Evolutionary conservation across 2,329 filamentous ascomycete genomes (phyloP).

Genomic region (Myriosclerotinia curreyana): DNA sequence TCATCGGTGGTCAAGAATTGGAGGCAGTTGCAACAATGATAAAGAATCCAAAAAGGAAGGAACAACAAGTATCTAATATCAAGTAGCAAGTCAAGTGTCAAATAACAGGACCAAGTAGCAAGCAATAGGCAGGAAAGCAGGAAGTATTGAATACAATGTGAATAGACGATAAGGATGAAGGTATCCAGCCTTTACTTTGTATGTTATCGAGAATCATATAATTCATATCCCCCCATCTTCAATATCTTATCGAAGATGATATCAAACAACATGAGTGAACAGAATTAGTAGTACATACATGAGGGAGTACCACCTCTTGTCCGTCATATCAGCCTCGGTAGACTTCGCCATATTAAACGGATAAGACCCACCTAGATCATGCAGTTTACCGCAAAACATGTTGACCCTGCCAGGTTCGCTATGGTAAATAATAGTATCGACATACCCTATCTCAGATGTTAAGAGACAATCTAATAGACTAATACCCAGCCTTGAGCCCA

Average conservation of each 20-base stretch:
- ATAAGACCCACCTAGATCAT: slow-evolving; percentile 16
- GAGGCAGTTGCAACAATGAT: background rate
- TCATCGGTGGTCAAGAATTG: background rate
- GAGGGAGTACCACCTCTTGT: background rate
- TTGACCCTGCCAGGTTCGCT: slow-evolving; percentile 8
- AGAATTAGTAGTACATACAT: background rate
- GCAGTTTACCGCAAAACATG: slow-evolving; percentile 17
- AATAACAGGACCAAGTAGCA: background rate
- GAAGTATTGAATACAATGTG: background rate
- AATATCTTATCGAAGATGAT: background rate
- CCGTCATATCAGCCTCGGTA: slow-evolving; percentile 11
- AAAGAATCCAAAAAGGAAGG: background rate
- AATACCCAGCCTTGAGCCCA: background rate
- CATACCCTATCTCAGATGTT: background rate
- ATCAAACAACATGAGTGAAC: background rate
- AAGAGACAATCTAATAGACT: background rate
- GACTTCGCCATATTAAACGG: slow-evolving; percentile 10
- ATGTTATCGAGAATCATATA: background rate
- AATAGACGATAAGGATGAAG: background rate
- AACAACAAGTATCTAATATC: background rate
- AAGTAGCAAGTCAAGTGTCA: background rate
- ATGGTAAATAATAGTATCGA: background rate
- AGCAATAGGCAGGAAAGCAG: background rate
- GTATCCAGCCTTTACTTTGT: background rate
- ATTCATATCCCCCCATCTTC: slow-evolving; percentile 4